Evolutionary conservation across 2,329 filamentous ascomycete species (phyloP), one percentile per base, ranked within the genome.

Genomic region (Colletotrichum kahawae): DNA sequence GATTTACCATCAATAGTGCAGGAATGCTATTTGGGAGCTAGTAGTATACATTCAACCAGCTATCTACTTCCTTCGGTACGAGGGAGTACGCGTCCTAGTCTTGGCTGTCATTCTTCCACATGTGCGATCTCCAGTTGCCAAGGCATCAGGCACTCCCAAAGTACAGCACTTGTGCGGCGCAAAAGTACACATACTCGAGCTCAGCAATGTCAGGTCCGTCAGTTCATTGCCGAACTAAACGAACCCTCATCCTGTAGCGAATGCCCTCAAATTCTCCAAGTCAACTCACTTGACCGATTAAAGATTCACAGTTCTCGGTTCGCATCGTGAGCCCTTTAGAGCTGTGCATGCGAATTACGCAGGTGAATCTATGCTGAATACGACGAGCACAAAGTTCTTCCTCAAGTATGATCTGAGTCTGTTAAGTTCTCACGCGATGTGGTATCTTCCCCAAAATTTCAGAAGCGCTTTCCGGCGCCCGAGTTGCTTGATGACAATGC

Each of bases 171-270:
- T 48, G 1, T 48, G 43, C 18, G 43, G 43, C 10, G 5, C 43
- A 48, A 3, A 24, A 24, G 24, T 13, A 43, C 43, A 21, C n/a
- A 48, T 18, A 12, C 10, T 48, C 18, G n/a, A 48, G 4, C 6
- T 1, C 18, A 48, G 43, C 43, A 13, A 48, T 21, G 6, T 21
- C 38, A 1, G 5, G 18, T 43, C 38, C 8, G 1, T 43, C 4
- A 1, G 38, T n/a, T 5, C 9, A n/a, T n/a, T 4, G 8, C 38
- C 8, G 18, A 2, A n/a, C 8, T 43, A 0, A 43, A 10, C 4
- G 10, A 10, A 2, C 2, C n/a, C n/a, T 8, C 8, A n/a, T n/a
- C 24, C 16, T 1, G 0, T 1, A 43, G 0, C 10, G 38, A 5
- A n/a, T 10, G 38, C 6, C 18, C 38, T 43, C 2, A 3, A 43